Evolutionary conservation across 345 rosid genomes (phyloP), one percentile per base, ranked within the genome.

Genomic region (Citrus trifoliata): DNA sequence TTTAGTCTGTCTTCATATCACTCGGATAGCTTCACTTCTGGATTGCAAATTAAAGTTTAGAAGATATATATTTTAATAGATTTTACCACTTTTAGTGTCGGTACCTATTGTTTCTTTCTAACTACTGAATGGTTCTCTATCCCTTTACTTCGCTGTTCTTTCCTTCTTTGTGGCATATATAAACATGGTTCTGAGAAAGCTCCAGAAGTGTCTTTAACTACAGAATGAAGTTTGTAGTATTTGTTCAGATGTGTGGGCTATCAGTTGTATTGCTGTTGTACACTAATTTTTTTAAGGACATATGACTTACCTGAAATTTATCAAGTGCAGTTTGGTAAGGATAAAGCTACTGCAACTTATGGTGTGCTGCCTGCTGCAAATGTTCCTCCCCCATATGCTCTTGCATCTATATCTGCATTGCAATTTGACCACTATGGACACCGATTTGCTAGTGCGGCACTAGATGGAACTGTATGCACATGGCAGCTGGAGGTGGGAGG

Each of bases 401-500:
- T 92, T 80, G 94, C 98, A 76, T 90, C 98, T 25, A 87, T 92
- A 82, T 90, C 95, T 51, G 91, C 98, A 35, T 77, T 93, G 87
- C 90, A 89, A 77, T 92, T 95, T 76, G 98, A 93, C 83, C 93
- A 82, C 82, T 92, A 85, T 74, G 98, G 98, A 68, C 98, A 90
- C 77, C 88, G 98, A 88, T 95, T 95, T 90, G 92, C 92, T 56
- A 88, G 94, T 74, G 90, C 97, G 22, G 95, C 98, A 66, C 82
- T 88, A 24, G 98, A 95, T 88, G 98, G 98, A 86, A 95, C 95
- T 62, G 91, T 92, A 67, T 93, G 95, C 88, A 87, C 91, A 5
- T 95, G 98, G 98, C 95, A 93, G 86, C 88, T 94, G 76, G 98
- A 92, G 86, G 98, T 90, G 77, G 97, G 97, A 77, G 97, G 98